Conservation (phyloP, 2,329 filamentous ascomycete species). For the Pseudocercospora cruenta region DNA sequence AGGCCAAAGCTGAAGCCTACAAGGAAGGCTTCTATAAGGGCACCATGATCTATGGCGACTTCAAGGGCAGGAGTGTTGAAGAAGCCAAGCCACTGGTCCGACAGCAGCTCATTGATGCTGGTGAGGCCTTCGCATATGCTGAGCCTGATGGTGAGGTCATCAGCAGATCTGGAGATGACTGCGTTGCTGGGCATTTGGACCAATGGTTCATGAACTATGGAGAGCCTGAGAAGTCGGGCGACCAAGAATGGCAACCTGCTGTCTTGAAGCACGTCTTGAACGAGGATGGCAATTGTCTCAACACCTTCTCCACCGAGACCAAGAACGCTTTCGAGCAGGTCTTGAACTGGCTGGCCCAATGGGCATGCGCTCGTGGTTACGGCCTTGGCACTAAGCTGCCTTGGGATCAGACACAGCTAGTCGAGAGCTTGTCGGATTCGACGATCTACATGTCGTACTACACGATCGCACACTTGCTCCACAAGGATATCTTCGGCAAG, state of each 20-base stretch:
- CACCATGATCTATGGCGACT: conserved; percentile 83
- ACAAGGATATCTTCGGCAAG: conserved; percentile 81
- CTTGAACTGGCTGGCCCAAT: conserved; percentile 89
- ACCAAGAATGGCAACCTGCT: conserved; percentile 74
- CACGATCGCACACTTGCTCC: conserved; percentile 58
- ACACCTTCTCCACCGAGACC: conserved; percentile 71
- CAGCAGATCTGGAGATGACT: conserved; percentile 87
- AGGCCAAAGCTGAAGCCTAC: conserved; percentile 95
- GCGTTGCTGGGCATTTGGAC: conserved; percentile 88
- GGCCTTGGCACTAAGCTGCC: conserved; percentile 92
- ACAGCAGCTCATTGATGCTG: conserved; percentile 73
- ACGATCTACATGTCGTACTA: conserved; percentile 92
- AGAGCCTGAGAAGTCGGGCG: conserved; percentile 64
- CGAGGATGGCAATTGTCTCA: conserved; percentile 67
- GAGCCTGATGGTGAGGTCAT: conserved; percentile 91
- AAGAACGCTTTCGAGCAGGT: conserved; percentile 74
- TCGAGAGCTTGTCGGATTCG: conserved; percentile 88
- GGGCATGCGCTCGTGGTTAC: conserved; percentile 90
- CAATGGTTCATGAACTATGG: conserved; percentile 99
- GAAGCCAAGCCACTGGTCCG: conserved; percentile 84
- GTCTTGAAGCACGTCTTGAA: conserved; percentile 73
- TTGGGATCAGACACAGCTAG: conserved; percentile 88
- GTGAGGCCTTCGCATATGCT: conserved; percentile 85
- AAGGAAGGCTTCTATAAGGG: conserved; percentile 98
- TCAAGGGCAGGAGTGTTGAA: conserved; percentile 83